phyloP scores from a whole-genome alignment of 352 stramenopile genomes.

The Phytophthora hybrid region DNA sequence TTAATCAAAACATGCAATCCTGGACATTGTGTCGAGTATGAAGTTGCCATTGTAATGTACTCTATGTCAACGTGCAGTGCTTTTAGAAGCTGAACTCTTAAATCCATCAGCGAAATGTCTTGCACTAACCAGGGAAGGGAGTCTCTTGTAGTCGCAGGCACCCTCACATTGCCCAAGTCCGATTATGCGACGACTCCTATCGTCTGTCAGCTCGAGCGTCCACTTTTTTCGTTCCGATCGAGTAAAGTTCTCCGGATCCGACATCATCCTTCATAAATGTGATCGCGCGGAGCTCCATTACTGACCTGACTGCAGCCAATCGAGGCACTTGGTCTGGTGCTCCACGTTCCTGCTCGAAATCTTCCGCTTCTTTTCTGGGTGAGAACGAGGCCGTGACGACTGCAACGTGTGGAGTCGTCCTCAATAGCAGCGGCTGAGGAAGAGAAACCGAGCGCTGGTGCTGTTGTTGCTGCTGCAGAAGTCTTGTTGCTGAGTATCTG shows the following conservation, averaged over 20 bases:
- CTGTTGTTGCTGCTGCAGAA: too few relatives aligned
- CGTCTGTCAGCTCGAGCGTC: too few relatives aligned
- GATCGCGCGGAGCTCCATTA: too few relatives aligned
- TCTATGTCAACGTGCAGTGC: constrained; percentile 44
- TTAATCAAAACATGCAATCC: background rate
- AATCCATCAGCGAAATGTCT: constrained; percentile 61
- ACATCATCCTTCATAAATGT: too few relatives aligned
- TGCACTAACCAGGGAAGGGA: too few relatives aligned
- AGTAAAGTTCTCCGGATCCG: too few relatives aligned
- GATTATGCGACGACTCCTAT: too few relatives aligned
- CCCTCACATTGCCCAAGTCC: too few relatives aligned
- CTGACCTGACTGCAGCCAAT: constrained; percentile 6
- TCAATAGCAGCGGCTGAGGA: background rate
- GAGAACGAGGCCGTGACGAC: constrained; percentile 8
- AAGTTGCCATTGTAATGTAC: background rate
- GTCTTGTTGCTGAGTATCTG: constrained; percentile 32
- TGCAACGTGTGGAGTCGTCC: background rate
- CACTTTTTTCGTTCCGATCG: too few relatives aligned
- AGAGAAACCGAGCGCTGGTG: constrained; percentile 2
- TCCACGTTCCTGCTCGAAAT: constrained; percentile 74
- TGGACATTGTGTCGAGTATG: too few relatives aligned
- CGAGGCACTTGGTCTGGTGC: constrained; percentile 64
- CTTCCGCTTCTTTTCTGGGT: constrained; percentile 69
- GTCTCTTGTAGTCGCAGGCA: too few relatives aligned
- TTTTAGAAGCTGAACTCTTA: constrained; percentile 76